Conservation (phyloP, 208 protist genomes). For the Trypanosoma caninum region DNA sequence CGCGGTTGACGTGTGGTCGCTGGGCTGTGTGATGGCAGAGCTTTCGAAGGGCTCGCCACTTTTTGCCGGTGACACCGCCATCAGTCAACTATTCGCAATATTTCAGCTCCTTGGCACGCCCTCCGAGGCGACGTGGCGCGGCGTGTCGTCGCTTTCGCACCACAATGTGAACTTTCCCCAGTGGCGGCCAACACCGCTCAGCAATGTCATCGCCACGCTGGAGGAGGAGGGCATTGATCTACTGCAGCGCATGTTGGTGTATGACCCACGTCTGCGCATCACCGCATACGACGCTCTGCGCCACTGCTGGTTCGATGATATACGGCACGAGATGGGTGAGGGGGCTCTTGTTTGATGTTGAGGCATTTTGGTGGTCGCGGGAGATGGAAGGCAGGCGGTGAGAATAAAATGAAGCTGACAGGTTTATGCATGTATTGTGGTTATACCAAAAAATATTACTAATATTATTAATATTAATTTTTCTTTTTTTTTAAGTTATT, state of each 20-base stretch:
- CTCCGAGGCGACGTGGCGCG: conserved; percentile 70
- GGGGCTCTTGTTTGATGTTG: background rate
- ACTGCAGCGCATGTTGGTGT: conserved; percentile 57
- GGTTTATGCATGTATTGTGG: too few relatives aligned
- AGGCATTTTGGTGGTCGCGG: background rate
- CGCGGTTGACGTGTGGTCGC: conserved; percentile 92
- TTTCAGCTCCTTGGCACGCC: conserved; percentile 94
- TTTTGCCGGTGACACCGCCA: conserved; percentile 83
- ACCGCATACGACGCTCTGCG: conserved; percentile 70
- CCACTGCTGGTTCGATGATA: conserved; percentile 83
- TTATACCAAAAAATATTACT: too few relatives aligned
- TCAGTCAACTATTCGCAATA: conserved; percentile 90
- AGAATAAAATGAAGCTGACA: background rate
- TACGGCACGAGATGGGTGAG: conserved; percentile 32
- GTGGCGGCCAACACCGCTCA: conserved; percentile 41
- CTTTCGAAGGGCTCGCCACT: conserved; percentile 82
- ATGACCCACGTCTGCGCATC: conserved; percentile 61
- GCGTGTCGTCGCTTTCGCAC: conserved; percentile 61
- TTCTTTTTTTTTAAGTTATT: too few relatives aligned
- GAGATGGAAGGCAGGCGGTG: background rate
- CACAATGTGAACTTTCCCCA: conserved; percentile 69
- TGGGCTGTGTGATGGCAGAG: conserved; percentile 95
- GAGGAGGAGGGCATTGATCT: conserved; percentile 60
- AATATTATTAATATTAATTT: too few relatives aligned
- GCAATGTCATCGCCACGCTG: conserved; percentile 45